These are phyloP conservation scores for Aspergillus aculeatinus DNA, from an alignment of 2,329 filamentous ascomycete species.

Conservation along the genomic window DNA sequence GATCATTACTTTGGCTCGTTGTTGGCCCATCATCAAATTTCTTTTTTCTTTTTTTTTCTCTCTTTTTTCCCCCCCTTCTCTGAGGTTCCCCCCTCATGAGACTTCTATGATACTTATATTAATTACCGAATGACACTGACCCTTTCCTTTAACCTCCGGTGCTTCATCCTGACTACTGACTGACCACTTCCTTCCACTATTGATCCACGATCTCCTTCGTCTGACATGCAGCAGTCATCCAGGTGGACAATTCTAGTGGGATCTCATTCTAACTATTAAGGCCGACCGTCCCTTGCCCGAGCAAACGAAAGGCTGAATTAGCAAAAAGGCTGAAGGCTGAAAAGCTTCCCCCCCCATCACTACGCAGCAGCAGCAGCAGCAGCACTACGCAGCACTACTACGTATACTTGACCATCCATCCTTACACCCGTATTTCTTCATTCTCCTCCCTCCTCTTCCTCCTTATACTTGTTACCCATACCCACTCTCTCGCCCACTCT, in stretches of 20 bases:
- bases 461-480: background rate
- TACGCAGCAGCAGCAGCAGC: background rate
- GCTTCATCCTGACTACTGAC: background rate
- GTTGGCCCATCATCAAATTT: constrained; percentile 2
- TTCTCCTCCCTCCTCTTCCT: background rate
- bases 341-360: background rate
- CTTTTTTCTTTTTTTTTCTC: background rate
- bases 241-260: background rate
- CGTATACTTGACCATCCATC: background rate
- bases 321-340: background rate
- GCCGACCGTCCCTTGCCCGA: background rate
- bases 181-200: background rate
- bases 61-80: background rate
- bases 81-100: background rate
- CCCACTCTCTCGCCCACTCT: background rate
- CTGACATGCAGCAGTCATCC: constrained; percentile 5
- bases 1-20: background rate
- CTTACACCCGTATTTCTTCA: background rate
- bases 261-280: background rate
- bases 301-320: background rate
- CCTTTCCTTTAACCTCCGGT: background rate
- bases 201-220: constrained; percentile 1
- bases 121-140: background rate
- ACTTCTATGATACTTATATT: background rate
- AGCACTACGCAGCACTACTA: background rate